Conservation (phyloP, 2,329 filamentous ascomycete genomes). For the Huntiella abstrusa region DNA sequence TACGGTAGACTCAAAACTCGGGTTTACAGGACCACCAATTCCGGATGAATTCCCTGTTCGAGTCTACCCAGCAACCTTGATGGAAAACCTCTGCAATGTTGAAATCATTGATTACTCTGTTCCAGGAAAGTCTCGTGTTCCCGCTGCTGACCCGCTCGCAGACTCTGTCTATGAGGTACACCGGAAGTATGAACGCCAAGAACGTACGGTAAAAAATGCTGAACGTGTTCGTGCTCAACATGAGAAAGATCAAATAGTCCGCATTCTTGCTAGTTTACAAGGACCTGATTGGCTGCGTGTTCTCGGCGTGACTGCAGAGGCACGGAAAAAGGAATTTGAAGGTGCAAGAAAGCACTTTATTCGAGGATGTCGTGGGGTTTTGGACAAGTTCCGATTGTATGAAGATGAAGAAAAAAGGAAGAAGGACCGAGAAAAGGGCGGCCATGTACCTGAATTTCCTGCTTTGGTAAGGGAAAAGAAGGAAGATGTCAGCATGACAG, state of each 20-base stretch:
- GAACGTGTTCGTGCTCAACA: constrained; percentile 47
- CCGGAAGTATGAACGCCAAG: constrained; percentile 38
- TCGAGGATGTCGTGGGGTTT: constrained; percentile 57
- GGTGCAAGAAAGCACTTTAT: constrained; percentile 73
- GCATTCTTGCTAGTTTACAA: constrained; percentile 61
- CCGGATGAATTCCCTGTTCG: neutral
- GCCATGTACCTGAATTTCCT: constrained; percentile 15
- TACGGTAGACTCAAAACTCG: neutral
- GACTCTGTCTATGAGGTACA: constrained; percentile 37
- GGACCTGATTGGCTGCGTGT: constrained; percentile 84
- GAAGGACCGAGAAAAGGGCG: constrained; percentile 47
- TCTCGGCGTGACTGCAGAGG: constrained; percentile 77
- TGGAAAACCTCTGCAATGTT: constrained; percentile 23
- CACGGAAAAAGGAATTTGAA: constrained; percentile 71
- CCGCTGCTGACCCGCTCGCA: constrained; percentile 32
- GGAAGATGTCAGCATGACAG: constrained; percentile 2
- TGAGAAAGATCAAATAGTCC: constrained; percentile 45
- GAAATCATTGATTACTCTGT: constrained; percentile 38
- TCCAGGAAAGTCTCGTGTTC: constrained; percentile 25
- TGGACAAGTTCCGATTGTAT: constrained; percentile 80
- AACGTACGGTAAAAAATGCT: constrained; percentile 43
- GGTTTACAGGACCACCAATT: constrained; percentile 25
- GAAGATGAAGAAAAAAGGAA: constrained; percentile 71
- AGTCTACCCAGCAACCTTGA: too few species aligned
- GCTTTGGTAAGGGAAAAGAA: constrained; percentile 13